Evolutionary conservation across 2,329 filamentous ascomycete species (phyloP).

Genomic region (Fusarium poae): DNA sequence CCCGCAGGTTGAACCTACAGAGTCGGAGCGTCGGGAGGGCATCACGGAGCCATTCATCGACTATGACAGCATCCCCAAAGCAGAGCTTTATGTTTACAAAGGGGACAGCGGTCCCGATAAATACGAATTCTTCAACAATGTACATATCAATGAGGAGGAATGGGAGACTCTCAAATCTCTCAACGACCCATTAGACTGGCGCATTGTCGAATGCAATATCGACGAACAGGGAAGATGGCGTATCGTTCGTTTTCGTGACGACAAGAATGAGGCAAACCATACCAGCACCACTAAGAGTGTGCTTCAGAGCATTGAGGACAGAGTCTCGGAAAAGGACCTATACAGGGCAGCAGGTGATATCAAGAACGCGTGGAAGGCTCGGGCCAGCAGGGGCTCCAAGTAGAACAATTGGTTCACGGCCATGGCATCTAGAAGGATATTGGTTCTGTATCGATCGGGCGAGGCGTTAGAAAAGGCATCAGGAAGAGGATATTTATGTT

Average conservation of each 20-base stretch:
- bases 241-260: constrained; percentile 89
- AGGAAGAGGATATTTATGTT: not conserved
- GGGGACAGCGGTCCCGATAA: constrained; percentile 65
- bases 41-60: constrained; percentile 74
- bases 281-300: constrained; percentile 86
- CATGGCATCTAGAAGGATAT: constrained; percentile 33
- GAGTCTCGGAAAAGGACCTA: constrained; percentile 85
- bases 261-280: constrained; percentile 93
- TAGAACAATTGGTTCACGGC: constrained; percentile 63
- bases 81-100: constrained; percentile 78
- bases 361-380: constrained; percentile 81
- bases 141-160: constrained; percentile 79
- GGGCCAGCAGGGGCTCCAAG: constrained; percentile 28
- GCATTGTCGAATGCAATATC: constrained; percentile 90
- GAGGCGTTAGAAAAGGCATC: constrained; percentile 39
- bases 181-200: constrained; percentile 81
- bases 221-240: constrained; percentile 83
- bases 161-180: constrained; percentile 86
- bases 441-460: constrained; percentile 35
- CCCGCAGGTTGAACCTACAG: constrained; percentile 75
- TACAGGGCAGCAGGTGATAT: constrained; percentile 77
- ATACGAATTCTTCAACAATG: constrained; percentile 75
- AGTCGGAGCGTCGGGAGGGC: constrained; percentile 75
- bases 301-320: constrained; percentile 88
- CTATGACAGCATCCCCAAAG: constrained; percentile 82